Evolutionary conservation across 1,139 yeast genomes (phyloP).

Genomic region (Zhuliangozyma blackwelliae): DNA sequence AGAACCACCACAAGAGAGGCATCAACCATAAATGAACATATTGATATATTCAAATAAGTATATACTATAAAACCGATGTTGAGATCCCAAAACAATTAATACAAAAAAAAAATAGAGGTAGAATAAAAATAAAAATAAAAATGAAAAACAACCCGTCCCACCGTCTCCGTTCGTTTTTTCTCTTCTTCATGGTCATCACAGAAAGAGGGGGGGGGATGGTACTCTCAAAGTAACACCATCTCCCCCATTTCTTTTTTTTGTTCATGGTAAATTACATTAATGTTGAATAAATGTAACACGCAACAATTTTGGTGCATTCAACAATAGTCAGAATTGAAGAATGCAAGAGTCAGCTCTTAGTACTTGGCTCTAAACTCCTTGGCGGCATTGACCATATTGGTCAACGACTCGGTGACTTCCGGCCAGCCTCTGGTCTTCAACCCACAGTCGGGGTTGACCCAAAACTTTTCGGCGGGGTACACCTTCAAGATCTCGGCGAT

Average conservation of each 20-base stretch:
- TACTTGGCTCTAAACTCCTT: conserved; percentile 79
- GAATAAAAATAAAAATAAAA: conserved; percentile 16
- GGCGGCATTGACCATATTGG: conserved; percentile 99
- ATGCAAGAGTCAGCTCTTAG: conserved; percentile 22
- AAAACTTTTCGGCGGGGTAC: conserved; percentile 95
- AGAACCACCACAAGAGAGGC: too few relatives aligned
- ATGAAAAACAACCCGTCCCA: conserved; percentile 2
- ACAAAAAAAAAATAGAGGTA: conserved; percentile 16
- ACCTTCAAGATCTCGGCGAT: conserved; percentile 92
- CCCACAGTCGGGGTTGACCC: conserved; percentile 99
- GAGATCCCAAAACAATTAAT: conserved; percentile 36
- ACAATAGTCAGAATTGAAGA: conserved; percentile 32
- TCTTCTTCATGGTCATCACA: conserved; percentile 1
- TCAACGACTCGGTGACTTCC: conserved; percentile 78
- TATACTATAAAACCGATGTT: conserved; percentile 7
- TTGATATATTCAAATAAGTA: conserved; percentile 1
- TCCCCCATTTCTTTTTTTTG: background rate
- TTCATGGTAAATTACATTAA: conserved; percentile 46
- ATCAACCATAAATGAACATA: conserved; percentile 1
- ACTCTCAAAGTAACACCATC: background rate
- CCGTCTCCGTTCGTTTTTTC: background rate
- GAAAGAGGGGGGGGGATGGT: too few relatives aligned
- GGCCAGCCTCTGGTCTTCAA: conserved; percentile 97
- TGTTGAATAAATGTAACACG: conserved; percentile 63
- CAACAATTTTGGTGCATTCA: conserved; percentile 36